Evolutionary conservation across 768 basidiomycete species (phyloP).

Genomic region (Phanerochaete carnosa): DNA sequence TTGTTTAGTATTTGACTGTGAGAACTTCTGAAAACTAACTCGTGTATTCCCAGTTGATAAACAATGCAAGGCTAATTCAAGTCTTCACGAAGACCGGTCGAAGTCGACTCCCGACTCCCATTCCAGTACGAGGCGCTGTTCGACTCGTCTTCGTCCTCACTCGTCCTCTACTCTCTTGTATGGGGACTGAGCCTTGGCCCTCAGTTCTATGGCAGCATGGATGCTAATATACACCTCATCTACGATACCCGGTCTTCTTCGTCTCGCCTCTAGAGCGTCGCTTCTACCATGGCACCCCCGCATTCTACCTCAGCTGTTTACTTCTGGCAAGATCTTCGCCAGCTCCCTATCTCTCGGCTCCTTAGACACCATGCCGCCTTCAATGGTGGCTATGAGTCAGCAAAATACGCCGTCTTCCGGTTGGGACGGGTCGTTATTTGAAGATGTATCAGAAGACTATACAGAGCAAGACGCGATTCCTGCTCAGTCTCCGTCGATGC

Average conservation of each 20-base stretch:
- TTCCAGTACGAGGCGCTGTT: background rate
- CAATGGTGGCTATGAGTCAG: constrained; percentile 2
- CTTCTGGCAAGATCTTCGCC: constrained; percentile 19
- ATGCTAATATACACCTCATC: constrained; percentile 15
- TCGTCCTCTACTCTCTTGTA: background rate
- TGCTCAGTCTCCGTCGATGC: background rate
- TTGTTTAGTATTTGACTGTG: background rate
- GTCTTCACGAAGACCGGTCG: too few relatives aligned
- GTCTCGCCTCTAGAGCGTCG: background rate
- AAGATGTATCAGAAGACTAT: constrained; percentile 9
- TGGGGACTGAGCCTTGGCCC: background rate
- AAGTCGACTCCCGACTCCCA: too few relatives aligned
- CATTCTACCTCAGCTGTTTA: background rate
- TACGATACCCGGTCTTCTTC: constrained; percentile 9
- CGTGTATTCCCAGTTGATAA: background rate
- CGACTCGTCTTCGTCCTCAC: background rate
- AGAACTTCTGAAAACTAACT: background rate
- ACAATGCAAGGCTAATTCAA: too few relatives aligned
- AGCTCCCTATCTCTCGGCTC: constrained; percentile 13
- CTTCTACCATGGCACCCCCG: background rate
- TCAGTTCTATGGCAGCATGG: constrained; percentile 22
- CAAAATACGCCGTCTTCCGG: constrained; percentile 9
- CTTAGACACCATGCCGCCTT: background rate
- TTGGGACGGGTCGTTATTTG: constrained; percentile 12
- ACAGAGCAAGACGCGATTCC: background rate